These are phyloP conservation scores for Kokia cookei DNA, from an alignment of 441 rosid species.

Conservation along the genomic window DNA sequence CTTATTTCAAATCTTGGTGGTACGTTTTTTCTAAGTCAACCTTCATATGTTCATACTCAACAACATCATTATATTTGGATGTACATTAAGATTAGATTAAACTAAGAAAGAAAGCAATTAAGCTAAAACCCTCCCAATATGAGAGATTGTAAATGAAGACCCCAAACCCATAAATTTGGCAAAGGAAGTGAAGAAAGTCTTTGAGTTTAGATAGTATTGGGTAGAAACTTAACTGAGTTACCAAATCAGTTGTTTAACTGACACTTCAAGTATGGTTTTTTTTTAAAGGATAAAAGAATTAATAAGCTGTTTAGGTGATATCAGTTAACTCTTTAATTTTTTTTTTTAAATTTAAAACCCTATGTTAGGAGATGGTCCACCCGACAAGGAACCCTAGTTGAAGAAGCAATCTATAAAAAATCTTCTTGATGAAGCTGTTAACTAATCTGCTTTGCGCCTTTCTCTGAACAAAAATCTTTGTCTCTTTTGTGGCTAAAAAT, in stretches of 20 bases:
- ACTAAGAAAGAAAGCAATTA: too few relatives aligned
- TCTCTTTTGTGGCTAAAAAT: conserved; percentile 19
- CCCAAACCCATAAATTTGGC: conserved; percentile 26
- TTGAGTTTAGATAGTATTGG: conserved; percentile 56
- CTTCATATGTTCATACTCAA: conserved; percentile 3
- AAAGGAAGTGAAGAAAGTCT: conserved; percentile 41
- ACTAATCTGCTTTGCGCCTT: neutral
- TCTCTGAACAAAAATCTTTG: neutral
- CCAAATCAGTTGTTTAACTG: conserved; percentile 63
- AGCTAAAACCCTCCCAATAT: neutral
- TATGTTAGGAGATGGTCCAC: conserved; percentile 26
- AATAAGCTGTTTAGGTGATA: conserved; percentile 20
- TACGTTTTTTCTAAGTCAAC: conserved; percentile 1
- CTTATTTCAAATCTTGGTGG: neutral
- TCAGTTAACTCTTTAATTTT: conserved; percentile 22
- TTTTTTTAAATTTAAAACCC: conserved; percentile 13
- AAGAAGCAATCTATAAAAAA: conserved; percentile 35
- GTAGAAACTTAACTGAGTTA: conserved; percentile 51
- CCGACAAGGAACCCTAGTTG: conserved; percentile 52
- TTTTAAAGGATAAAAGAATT: conserved; percentile 15
- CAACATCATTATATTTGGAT: neutral
- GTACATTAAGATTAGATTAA: neutral
- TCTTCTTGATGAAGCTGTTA: conserved; percentile 19
- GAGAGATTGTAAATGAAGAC: conserved; percentile 9
- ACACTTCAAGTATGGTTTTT: conserved; percentile 23